These are phyloP conservation scores for Zizania palustris DNA, from an alignment of 202 grass and related monocot genomes.

Conservation along the genomic window DNA sequence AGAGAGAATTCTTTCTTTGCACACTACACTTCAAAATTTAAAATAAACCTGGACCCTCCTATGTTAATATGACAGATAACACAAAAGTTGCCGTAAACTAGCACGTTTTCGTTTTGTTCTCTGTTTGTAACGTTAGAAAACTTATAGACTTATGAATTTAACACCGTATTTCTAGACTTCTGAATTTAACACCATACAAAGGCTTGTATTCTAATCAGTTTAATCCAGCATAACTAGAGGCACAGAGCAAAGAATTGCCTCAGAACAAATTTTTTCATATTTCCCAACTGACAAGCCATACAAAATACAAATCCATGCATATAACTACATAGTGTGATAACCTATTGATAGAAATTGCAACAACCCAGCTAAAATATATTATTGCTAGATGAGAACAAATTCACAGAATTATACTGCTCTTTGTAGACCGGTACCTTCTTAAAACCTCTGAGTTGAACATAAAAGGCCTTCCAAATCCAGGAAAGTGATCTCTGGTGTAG, in stretches of 20 bases:
- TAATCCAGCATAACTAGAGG: not conserved
- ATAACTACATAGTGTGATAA: not conserved
- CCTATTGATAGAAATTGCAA: slow-evolving; percentile 10
- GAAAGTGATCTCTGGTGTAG: slow-evolving; percentile 92
- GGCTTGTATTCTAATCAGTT: not conserved
- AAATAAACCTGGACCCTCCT: not conserved
- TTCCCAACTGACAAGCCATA: slow-evolving; percentile 16
- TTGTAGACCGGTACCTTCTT: slow-evolving; percentile 58
- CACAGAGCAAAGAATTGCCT: not conserved
- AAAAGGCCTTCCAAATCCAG: slow-evolving; percentile 93
- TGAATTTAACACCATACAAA: slow-evolving; percentile 5
- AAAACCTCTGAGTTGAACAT: slow-evolving; percentile 80
- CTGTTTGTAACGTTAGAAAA: not conserved
- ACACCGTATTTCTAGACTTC: slow-evolving; percentile 7
- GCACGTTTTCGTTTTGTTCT: not conserved
- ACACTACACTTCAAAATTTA: not conserved
- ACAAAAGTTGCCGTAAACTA: not conserved
- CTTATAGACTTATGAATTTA: not conserved
- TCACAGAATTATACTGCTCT: slow-evolving; percentile 22
- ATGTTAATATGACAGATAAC: not conserved
- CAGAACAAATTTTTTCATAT: not conserved
- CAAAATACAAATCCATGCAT: not conserved
- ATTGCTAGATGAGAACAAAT: not conserved
- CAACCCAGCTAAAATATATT: not conserved
- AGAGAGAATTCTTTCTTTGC: not conserved